A percentile compares a stretch with the other conserved stretches of the same genome.
These are phyloP conservation scores for Exophiala alcalophila DNA, from an alignment of 2,329 filamentous ascomycete species.

Conservation along the genomic window DNA sequence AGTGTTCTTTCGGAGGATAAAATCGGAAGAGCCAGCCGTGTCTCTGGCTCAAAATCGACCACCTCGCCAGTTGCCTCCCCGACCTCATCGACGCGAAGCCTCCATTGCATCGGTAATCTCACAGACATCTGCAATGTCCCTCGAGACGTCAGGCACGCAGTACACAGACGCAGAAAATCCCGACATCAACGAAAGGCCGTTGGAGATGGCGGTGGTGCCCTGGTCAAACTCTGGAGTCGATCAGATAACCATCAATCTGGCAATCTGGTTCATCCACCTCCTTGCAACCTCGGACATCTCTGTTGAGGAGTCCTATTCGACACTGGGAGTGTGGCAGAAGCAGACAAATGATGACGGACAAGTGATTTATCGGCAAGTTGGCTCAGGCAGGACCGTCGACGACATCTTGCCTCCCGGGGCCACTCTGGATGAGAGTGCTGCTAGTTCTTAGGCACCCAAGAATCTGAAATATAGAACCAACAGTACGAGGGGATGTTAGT, in stretches of 20 bases:
- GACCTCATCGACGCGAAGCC: too few relatives aligned
- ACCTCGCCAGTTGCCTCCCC: too few relatives aligned
- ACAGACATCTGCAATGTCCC: too few relatives aligned
- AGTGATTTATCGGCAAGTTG: neutral
- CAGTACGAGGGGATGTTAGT: too few relatives aligned
- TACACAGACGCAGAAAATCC: neutral
- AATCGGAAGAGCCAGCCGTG: too few relatives aligned
- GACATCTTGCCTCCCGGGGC: neutral
- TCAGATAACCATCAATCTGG: slow-evolving; percentile 5
- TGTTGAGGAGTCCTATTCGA: slow-evolving; percentile 7
- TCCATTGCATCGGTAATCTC: too few relatives aligned
- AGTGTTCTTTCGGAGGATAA: too few relatives aligned
- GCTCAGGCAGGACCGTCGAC: neutral
- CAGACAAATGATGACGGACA: slow-evolving; percentile 1
- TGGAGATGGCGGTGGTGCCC: slow-evolving; percentile 2
- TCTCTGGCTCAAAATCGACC: too few relatives aligned
- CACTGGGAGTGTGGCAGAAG: slow-evolving; percentile 4
- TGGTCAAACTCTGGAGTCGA: neutral
- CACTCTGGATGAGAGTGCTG: neutral
- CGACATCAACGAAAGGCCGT: slow-evolving; percentile 2
- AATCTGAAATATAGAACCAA: too few relatives aligned
- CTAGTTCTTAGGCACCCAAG: too few relatives aligned
- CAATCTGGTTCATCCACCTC: slow-evolving; percentile 3
- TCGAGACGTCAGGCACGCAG: too few relatives aligned
- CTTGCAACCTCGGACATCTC: slow-evolving; percentile 10